Base-by-base conservation (phyloP, 805 yeast species). In the Suhomyces prunicola region DNA sequence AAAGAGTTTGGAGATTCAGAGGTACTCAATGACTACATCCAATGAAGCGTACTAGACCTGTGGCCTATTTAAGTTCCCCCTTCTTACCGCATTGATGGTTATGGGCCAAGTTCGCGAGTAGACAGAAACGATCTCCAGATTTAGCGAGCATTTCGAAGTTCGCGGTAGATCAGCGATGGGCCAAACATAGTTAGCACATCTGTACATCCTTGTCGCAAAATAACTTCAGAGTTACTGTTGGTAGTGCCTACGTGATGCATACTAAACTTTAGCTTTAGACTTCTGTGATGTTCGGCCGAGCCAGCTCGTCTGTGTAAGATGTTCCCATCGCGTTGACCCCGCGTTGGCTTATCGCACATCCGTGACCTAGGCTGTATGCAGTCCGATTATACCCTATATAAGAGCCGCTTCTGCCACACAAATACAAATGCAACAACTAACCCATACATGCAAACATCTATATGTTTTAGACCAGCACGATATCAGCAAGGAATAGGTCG, bases 391-490 rank as follows among this genome's bases (percentile, higher is more conserved):
- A 6, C 36, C 12, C 36, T n/a, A 33, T 33, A 33, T n/a, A 33
- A n/a, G 36, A n/a, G 36, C 36, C 36, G 17, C 17, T 33, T 17
- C 22, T 36, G 41, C 22, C 9, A 6, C 22, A 15, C 22, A 36
- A 36, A 17, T 19, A n/a, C 36, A 6, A 6, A n/a, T 33, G 36
- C 36, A 33, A 33, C 12, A 2, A n/a, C 42, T 13, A 22, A 17
- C 6, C 6, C n/a, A n/a, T 10, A 39, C 42, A 26, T 47, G 26
- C 44, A 48, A 52, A 24, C 54, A 52, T 52, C 39, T 47, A 45
- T 8, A 19, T 27, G 22, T 48, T 48, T 46, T 33, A 52, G 54
- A 52, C 51, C 54, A 39, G 54, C 44, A 22, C 39, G 46, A 52
- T 51, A 23, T 15, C 24, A 35, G 22, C 33, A 12, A 45, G 22